A percentile compares a stretch with the other conserved stretches of the same genome.
phyloP scores from a whole-genome alignment of 2,329 filamentous ascomycete species.

The Cytospora paraplurivora region DNA sequence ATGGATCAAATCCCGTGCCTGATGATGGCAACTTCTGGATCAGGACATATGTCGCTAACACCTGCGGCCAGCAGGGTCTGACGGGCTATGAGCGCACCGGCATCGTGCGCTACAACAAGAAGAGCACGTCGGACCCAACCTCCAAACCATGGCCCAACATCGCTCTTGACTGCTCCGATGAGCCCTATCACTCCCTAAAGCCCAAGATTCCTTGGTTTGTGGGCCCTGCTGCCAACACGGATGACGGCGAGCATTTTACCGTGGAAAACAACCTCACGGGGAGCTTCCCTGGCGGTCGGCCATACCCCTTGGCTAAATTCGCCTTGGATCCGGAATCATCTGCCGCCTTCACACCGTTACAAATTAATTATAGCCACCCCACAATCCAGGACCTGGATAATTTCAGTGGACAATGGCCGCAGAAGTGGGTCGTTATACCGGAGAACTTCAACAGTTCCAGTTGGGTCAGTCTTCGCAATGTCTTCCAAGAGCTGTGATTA shows the following conservation, averaged over 20 bases:
- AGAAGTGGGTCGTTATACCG: slow-evolving; percentile 28
- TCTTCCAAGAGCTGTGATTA: neutral
- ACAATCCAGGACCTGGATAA: slow-evolving; percentile 38
- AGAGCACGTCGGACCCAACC: slow-evolving; percentile 28
- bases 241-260: slow-evolving; percentile 1
- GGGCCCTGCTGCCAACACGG: slow-evolving; percentile 19
- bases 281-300: neutral
- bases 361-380: slow-evolving; percentile 46
- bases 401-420: slow-evolving; percentile 22
- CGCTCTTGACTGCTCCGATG: slow-evolving; percentile 35
- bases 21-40: slow-evolving; percentile 34
- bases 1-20: slow-evolving; percentile 26
- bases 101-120: slow-evolving; percentile 34
- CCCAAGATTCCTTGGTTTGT: slow-evolving; percentile 35
- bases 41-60: slow-evolving; percentile 27
- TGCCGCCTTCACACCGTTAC: slow-evolving; percentile 40
- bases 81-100: slow-evolving; percentile 29
- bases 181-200: slow-evolving; percentile 33
- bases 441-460: slow-evolving; percentile 29
- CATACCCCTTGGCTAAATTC: slow-evolving; percentile 28
- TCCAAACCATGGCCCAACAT: slow-evolving; percentile 29
- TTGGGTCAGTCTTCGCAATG: slow-evolving; percentile 25
- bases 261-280: slow-evolving; percentile 14
- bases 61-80: neutral
- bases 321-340: slow-evolving; percentile 32